A percentile compares a stretch with the other conserved stretches of the same genome.
Conservation (phyloP, 2,329 filamentous ascomycete species). For the Calonectria fujianensis region DNA sequence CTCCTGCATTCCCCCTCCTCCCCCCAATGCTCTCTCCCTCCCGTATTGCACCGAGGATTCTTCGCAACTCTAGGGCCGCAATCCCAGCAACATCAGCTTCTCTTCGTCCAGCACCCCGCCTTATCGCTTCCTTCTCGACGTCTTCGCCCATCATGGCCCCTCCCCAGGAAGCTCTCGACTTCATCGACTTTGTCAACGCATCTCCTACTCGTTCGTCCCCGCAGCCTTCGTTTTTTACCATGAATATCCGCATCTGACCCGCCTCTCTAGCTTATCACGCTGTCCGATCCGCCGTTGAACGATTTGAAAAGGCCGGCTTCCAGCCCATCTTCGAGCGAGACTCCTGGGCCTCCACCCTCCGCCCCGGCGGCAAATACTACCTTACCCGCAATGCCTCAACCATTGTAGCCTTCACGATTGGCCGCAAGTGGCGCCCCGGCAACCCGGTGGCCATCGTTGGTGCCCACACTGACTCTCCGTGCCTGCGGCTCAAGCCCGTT, state of each 20-base stretch:
- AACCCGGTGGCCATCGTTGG: slow-evolving; percentile 95
- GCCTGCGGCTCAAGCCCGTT: slow-evolving; percentile 93
- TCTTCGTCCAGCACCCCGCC: slow-evolving; percentile 16
- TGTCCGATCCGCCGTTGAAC: slow-evolving; percentile 84
- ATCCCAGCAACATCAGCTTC: slow-evolving; percentile 29
- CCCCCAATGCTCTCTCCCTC: slow-evolving; percentile 49
- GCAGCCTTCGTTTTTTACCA: not conserved
- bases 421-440: slow-evolving; percentile 91
- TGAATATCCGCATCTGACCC: slow-evolving; percentile 44
- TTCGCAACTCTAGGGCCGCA: slow-evolving; percentile 40
- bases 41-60: slow-evolving; percentile 43
- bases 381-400: slow-evolving; percentile 95
- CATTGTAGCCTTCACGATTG: slow-evolving; percentile 93
- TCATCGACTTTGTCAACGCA: slow-evolving; percentile 94
- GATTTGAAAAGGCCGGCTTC: slow-evolving; percentile 90
- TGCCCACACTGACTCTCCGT: slow-evolving; percentile 96
- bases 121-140: slow-evolving; percentile 54
- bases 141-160: slow-evolving; percentile 69
- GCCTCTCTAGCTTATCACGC: slow-evolving; percentile 89
- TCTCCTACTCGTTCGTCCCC: slow-evolving; percentile 87
- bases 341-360: slow-evolving; percentile 86
- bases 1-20: slow-evolving; percentile 27
- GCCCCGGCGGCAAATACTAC: slow-evolving; percentile 95
- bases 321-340: slow-evolving; percentile 92
- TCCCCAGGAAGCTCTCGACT: slow-evolving; percentile 82